Percentiles rank a stretch among this genome's conserved stretches.
Evolutionary conservation across 306 rosid species (phyloP).

Genomic region (Sophora flavescens): DNA sequence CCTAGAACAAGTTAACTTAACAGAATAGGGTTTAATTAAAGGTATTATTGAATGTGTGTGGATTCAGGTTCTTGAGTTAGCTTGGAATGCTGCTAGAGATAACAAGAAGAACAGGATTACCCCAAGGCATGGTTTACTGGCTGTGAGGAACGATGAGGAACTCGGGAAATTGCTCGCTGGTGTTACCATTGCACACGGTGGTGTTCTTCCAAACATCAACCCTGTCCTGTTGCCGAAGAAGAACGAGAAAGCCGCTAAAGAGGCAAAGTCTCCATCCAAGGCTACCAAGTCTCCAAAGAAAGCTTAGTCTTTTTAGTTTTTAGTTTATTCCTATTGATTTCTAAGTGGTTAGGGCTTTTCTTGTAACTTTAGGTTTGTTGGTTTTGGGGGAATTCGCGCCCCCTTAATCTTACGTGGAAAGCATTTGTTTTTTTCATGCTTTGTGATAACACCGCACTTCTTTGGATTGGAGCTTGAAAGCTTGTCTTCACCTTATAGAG

Average conservation of each 20-base stretch:
- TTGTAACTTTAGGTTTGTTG: neutral
- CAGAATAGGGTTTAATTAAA: neutral
- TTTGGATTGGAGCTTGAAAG: too few relatives aligned
- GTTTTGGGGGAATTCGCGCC: too few relatives aligned
- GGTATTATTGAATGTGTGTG: neutral
- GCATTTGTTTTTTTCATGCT: too few relatives aligned
- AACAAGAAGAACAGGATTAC: constrained; percentile 58
- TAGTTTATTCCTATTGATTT: neutral
- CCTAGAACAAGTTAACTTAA: too few relatives aligned
- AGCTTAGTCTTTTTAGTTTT: constrained; percentile 17
- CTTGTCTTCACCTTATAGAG: too few relatives aligned
- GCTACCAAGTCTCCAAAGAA: constrained; percentile 60
- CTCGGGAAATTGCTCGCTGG: constrained; percentile 55
- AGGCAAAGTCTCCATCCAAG: constrained; percentile 50
- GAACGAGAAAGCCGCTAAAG: constrained; percentile 35
- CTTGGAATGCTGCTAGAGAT: constrained; percentile 56
- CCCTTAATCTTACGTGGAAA: too few relatives aligned
- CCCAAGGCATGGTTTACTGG: constrained; percentile 52
- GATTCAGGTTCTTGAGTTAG: constrained; percentile 50
- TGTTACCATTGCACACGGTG: too few relatives aligned
- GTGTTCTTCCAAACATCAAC: constrained; percentile 57
- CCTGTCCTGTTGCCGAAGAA: constrained; percentile 57
- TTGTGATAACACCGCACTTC: too few relatives aligned
- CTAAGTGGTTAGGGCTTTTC: constrained; percentile 41
- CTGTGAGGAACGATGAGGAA: constrained; percentile 58